Evolutionary conservation across 2,329 filamentous ascomycete genomes (phyloP).

Genomic region (Fusarium sp.): DNA sequence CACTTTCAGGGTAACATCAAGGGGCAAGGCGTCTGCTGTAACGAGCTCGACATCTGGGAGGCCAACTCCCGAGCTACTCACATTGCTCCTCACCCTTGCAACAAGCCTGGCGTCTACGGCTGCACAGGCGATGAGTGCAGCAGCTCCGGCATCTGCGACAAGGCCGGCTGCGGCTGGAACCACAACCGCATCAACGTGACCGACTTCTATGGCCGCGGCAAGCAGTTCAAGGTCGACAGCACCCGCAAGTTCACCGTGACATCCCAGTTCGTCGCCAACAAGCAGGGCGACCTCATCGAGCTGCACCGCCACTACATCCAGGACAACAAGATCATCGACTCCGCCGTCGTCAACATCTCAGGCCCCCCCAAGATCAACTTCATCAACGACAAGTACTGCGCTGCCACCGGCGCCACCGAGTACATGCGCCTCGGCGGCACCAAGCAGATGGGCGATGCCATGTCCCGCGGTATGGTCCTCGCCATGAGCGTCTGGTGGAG

Average conservation of each 20-base stretch:
- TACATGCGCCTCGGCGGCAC: constrained; percentile 53
- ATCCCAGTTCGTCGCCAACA: constrained; percentile 58
- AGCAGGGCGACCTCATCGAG: constrained; percentile 55
- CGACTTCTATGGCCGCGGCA: constrained; percentile 48
- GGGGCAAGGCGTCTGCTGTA: constrained; percentile 56
- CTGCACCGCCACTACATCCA: constrained; percentile 58
- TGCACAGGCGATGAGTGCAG: constrained; percentile 55
- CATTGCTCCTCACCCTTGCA: constrained; percentile 61
- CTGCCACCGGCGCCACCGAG: constrained; percentile 41
- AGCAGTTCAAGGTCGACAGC: constrained; percentile 48
- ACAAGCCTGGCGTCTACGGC: constrained; percentile 52
- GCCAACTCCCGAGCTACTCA: constrained; percentile 58
- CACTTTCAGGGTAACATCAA: constrained; percentile 26
- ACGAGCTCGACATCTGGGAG: constrained; percentile 66
- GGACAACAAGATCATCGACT: constrained; percentile 42
- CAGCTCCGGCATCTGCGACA: constrained; percentile 53
- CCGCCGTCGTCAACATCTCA: constrained; percentile 24
- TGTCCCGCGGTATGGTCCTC: constrained; percentile 61
- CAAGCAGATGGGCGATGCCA: constrained; percentile 56
- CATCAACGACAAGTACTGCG: constrained; percentile 50
- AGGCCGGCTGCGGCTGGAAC: constrained; percentile 57
- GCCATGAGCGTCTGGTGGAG: constrained; percentile 65
- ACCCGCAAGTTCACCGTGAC: constrained; percentile 55
- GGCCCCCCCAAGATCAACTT: constrained; percentile 48
- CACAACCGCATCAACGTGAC: constrained; percentile 47